These are phyloP conservation scores for Fusarium heterosporum DNA, from an alignment of 2,329 filamentous ascomycete species.

Conservation along the genomic window DNA sequence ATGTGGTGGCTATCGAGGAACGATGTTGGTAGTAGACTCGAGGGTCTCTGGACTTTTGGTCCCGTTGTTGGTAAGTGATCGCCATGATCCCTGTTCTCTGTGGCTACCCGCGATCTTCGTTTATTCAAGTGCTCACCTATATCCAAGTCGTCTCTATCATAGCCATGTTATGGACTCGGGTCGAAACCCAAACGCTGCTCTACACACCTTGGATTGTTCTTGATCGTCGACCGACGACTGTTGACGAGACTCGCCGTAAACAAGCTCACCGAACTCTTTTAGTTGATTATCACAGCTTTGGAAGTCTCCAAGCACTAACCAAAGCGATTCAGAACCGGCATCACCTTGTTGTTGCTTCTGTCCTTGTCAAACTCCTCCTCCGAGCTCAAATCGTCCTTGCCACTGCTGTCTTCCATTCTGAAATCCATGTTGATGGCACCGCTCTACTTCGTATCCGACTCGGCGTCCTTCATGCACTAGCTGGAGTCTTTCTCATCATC, in stretches of 20 bases:
- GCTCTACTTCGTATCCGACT: conserved; percentile 35
- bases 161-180: conserved; percentile 45
- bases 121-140: conserved; percentile 19
- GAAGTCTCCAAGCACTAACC: conserved; percentile 38
- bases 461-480: conserved; percentile 43
- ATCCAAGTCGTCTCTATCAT: conserved; percentile 43
- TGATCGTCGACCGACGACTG: conserved; percentile 40
- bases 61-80: conserved; percentile 47
- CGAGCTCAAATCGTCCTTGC: conserved; percentile 46
- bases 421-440: conserved; percentile 36
- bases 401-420: conserved; percentile 44
- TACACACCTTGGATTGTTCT: conserved; percentile 49
- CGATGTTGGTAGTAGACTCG: conserved; percentile 28
- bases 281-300: conserved; percentile 45
- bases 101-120: neutral
- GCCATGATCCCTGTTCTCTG: conserved; percentile 18
- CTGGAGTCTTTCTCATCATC: conserved; percentile 40
- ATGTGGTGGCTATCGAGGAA: conserved; percentile 41
- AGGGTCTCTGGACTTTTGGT: conserved; percentile 47
- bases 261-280: conserved; percentile 46
- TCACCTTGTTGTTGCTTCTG: conserved; percentile 44
- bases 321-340: conserved; percentile 43
- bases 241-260: conserved; percentile 46
- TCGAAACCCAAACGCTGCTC: conserved; percentile 46
- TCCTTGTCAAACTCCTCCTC: conserved; percentile 41